Percentiles rank a stretch among this genome's conserved stretches.
Evolutionary conservation across 768 basidiomycete species (phyloP).

Genomic region (Lyophyllum semitale): DNA sequence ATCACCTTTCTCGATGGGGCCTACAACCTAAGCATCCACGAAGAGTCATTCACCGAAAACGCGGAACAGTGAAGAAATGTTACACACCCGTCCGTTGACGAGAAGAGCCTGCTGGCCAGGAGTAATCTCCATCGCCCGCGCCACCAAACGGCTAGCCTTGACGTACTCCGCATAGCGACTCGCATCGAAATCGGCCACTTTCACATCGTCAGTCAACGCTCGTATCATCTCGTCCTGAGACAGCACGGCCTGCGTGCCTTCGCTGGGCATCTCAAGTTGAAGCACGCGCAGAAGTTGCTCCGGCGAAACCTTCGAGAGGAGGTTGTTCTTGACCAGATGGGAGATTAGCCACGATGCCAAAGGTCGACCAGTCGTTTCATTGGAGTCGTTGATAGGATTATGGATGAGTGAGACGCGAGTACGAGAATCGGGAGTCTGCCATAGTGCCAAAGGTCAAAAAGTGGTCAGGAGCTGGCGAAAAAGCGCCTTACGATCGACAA

Average conservation of each 20-base stretch:
- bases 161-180: conserved; percentile 44
- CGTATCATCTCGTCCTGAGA: conserved; percentile 29
- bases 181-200: conserved; percentile 31
- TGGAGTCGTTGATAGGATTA: conserved; percentile 46
- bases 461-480: conserved; percentile 5
- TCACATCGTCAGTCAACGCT: conserved; percentile 34
- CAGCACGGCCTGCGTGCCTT: conserved; percentile 41
- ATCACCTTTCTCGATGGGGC: conserved; percentile 60
- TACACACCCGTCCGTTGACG: conserved; percentile 10
- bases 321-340: conserved; percentile 45
- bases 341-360: conserved; percentile 49
- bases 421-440: conserved; percentile 44
- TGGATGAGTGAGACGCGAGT: conserved; percentile 79
- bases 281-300: conserved; percentile 41
- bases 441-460: not conserved
- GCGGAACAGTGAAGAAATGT: not conserved
- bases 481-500: conserved; percentile 54
- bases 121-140: conserved; percentile 55
- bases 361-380: conserved; percentile 17
- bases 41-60: not conserved
- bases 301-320: conserved; percentile 41
- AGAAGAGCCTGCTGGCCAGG: conserved; percentile 55
- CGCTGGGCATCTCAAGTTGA: conserved; percentile 22
- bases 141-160: conserved; percentile 46
- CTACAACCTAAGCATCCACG: conserved; percentile 59